Percentiles rank a stretch among this genome's conserved stretches.
These are phyloP conservation scores for Amphibolis antarctica DNA, from an alignment of 106 monocot species.

Conservation along the genomic window DNA sequence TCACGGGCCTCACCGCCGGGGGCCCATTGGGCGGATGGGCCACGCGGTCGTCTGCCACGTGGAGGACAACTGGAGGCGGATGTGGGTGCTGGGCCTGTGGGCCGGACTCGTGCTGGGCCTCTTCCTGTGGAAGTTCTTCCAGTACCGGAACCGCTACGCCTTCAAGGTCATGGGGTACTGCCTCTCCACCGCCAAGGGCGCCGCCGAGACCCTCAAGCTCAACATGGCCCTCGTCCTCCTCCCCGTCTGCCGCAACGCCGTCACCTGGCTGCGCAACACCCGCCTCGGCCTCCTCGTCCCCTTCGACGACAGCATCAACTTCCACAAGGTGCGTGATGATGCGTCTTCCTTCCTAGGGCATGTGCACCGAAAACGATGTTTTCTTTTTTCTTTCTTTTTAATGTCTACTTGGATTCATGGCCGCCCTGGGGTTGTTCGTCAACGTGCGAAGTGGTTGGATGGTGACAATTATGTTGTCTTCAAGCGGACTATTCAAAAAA, in stretches of 20 bases:
- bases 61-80: slow-evolving; percentile 74
- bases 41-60: slow-evolving; percentile 57
- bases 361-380: too few relatives aligned
- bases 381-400: too few relatives aligned
- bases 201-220: slow-evolving; percentile 88
- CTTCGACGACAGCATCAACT: slow-evolving; percentile 93
- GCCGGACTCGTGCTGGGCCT: slow-evolving; percentile 41
- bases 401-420: too few relatives aligned
- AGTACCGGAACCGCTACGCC: slow-evolving; percentile 54
- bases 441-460: too few relatives aligned
- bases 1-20: slow-evolving; percentile 33
- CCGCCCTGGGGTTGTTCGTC: too few relatives aligned
- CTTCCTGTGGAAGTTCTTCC: slow-evolving; percentile 81
- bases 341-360: too few relatives aligned
- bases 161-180: slow-evolving; percentile 92
- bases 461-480: too few relatives aligned
- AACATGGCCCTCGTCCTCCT: slow-evolving; percentile 89
- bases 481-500: too few relatives aligned
- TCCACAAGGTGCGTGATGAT: slow-evolving; percentile 85
- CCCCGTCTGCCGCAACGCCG: slow-evolving; percentile 81
- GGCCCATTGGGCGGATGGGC: slow-evolving; percentile 47
- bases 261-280: slow-evolving; percentile 74
- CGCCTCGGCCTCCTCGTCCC: slow-evolving; percentile 33
- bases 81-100: slow-evolving; percentile 76
- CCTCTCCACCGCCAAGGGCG: slow-evolving; percentile 74